Base-by-base conservation (phyloP, 441 rosid genomes). In the Adansonia rubrostipa region DNA sequence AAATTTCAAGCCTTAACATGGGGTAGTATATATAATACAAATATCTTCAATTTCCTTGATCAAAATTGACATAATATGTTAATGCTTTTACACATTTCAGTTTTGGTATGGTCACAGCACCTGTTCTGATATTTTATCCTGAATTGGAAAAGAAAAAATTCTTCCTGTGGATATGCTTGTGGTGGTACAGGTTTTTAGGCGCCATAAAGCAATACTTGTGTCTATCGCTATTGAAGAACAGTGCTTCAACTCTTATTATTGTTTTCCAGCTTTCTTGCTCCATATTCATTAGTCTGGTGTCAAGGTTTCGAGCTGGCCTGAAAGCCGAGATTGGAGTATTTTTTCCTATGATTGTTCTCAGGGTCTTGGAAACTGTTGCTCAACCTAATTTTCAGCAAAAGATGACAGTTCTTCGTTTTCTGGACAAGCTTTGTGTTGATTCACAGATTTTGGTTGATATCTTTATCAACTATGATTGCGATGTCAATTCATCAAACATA, bases 371-470 rank as follows among this genome's bases (percentile, higher is more conserved):
- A 84, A 97, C 92, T 86, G 97, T 97, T 82, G 85, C 96, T 74
- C 99, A 97, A 82, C 99, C 99, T 82, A 95, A 92, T 85, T 97
- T 92, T 84, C 99, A 97, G 74, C 99, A 92, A 93, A 97, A 97
- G 92, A 92, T 97, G 93, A 95, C 88, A 79, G 99, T 97, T 82
- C 99, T 97, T 84, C 91, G 98, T 79, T 97, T 97, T 88, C 78
- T 97, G 71, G 99, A 95, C 80, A 97, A 91, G 89, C 93, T 97
- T 76, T 91, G 97, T 82, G 83, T 88, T 84, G 99, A 97, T 89
- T 95, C 99, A 75, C 99, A 97, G 87, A 93, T 93, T 78, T 82
- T 95, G 82, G 99, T 97, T 54, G 99, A 97, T 85, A 91, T 97
- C 81, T 97, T 97, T 87, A 87, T 93, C 72, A 97, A 97, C 89